phyloP scores from a whole-genome alignment of 192 early-diverging fungal genomes.

The Coemansia sp. region DNA sequence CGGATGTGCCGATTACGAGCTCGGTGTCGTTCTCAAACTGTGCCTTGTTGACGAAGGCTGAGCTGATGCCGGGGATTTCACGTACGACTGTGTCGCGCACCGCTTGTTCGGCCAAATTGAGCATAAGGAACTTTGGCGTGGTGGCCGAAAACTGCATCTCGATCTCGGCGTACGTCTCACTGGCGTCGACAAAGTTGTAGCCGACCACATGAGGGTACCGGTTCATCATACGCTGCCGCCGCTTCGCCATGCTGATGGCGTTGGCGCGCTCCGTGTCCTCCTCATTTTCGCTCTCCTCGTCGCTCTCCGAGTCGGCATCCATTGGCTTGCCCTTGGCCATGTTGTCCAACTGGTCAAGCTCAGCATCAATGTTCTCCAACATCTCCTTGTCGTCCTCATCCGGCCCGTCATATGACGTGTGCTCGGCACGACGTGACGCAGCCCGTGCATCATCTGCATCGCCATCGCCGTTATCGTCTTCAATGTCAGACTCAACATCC shows the following conservation, averaged over 20 bases:
- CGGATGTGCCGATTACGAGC: conserved; percentile 79
- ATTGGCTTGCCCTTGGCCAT: conserved; percentile 14
- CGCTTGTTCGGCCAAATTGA: conserved; percentile 78
- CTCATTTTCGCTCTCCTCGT: conserved; percentile 52
- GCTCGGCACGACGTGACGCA: conserved; percentile 60
- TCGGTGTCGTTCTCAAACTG: conserved; percentile 77
- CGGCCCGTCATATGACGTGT: conserved; percentile 75
- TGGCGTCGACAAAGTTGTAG: conserved; percentile 50
- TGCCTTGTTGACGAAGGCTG: conserved; percentile 79
- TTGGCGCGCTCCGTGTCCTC: conserved; percentile 48
- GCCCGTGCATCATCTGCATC: conserved; percentile 75
- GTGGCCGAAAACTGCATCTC: conserved; percentile 84
- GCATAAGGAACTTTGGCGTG: conserved; percentile 94
- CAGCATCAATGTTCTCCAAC: conserved; percentile 48
- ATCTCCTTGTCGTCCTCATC: conserved; percentile 82
- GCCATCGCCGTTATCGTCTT: conserved; percentile 60
- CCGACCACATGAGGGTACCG: conserved; percentile 65
- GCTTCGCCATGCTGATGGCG: conserved; percentile 19
- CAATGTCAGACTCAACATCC: conserved; percentile 38
- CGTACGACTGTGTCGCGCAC: conserved; percentile 74
- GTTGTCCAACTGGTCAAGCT: conserved; percentile 45
- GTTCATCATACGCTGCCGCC: conserved; percentile 54
- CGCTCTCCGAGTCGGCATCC: conserved; percentile 17
- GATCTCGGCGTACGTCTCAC: conserved; percentile 41
- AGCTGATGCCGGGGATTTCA: conserved; percentile 81